These are phyloP conservation scores for Lophiostoma macrostomum DNA, from an alignment of 495 filamentous ascomycete species.

Conservation along the genomic window DNA sequence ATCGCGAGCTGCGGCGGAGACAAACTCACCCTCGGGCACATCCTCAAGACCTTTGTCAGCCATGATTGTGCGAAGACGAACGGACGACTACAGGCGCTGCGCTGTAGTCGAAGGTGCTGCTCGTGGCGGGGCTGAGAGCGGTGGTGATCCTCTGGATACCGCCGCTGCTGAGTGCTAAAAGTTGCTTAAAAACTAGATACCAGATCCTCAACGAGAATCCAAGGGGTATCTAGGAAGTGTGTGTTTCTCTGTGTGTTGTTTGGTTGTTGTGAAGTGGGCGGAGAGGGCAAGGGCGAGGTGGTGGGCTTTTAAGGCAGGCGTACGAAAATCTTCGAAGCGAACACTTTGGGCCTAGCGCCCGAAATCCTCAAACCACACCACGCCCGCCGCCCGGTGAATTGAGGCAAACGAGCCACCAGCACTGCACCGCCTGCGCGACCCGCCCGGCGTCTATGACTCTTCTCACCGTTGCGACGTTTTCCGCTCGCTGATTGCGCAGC, in stretches of 20 bases:
- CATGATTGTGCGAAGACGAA: slow-evolving; percentile 76
- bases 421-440: too few species aligned
- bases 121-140: slow-evolving; percentile 34
- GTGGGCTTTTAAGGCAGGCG: slow-evolving; percentile 4
- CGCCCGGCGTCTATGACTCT: slow-evolving; percentile 4
- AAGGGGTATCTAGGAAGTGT: slow-evolving; percentile 34
- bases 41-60: slow-evolving; percentile 97
- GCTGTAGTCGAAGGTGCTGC: slow-evolving; percentile 50
- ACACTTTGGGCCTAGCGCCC: slow-evolving; percentile 15
- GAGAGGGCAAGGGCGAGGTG: slow-evolving; percentile 7
- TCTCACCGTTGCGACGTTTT: neutral
- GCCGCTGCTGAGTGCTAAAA: slow-evolving; percentile 33
- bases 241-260: slow-evolving; percentile 19
- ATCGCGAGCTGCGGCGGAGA: neutral
- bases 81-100: slow-evolving; percentile 70
- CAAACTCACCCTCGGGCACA: slow-evolving; percentile 71
- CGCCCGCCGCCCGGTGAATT: neutral
- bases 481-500: neutral
- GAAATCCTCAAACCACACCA: neutral
- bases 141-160: slow-evolving; percentile 38
- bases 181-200: slow-evolving; percentile 38
- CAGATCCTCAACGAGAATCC: slow-evolving; percentile 42
- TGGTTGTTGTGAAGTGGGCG: slow-evolving; percentile 18
- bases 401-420: too few species aligned
- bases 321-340: slow-evolving; percentile 12